Evolutionary conservation across 73 alveolate genomes (phyloP).

Genomic region (Vitrella brassicaformis): DNA sequence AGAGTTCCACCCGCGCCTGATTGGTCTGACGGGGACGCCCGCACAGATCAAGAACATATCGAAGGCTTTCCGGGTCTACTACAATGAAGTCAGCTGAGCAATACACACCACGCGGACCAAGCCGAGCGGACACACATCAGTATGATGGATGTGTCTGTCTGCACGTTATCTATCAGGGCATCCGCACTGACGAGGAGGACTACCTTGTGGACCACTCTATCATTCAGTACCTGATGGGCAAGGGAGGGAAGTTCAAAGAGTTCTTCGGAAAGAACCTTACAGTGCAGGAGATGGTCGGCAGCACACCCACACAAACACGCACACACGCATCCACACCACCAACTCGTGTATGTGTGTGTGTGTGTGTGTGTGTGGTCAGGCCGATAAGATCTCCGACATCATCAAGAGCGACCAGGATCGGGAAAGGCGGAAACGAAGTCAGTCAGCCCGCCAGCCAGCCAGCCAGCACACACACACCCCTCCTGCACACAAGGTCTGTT

Average conservation of each 20-base stretch:
- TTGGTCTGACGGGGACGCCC: slow-evolving; percentile 59
- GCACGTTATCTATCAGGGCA: too few relatives aligned
- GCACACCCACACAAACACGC: too few relatives aligned
- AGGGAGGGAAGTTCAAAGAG: slow-evolving; percentile 29
- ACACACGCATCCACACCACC: too few relatives aligned
- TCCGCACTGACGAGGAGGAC: slow-evolving; percentile 31
- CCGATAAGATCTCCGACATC: not conserved
- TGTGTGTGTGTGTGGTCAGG: too few relatives aligned
- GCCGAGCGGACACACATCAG: too few relatives aligned
- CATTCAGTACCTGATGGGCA: slow-evolving; percentile 55
- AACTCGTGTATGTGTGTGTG: too few relatives aligned
- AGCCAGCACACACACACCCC: too few relatives aligned
- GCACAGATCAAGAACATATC: slow-evolving; percentile 57
- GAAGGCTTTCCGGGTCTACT: slow-evolving; percentile 52
- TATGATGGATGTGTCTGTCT: too few relatives aligned
- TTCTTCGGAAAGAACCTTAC: slow-evolving; percentile 36
- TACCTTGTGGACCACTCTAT: slow-evolving; percentile 66
- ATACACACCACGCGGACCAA: too few relatives aligned
- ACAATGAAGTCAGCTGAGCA: slow-evolving; percentile 54
- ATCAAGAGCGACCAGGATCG: not conserved
- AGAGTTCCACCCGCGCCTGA: slow-evolving; percentile 53
- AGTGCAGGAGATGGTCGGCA: slow-evolving; percentile 16
- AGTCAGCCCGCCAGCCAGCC: too few relatives aligned
- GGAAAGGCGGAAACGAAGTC: not conserved
- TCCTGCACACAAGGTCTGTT: too few relatives aligned